Percentiles rank a stretch among this genome's conserved stretches.
Evolutionary conservation across 2,329 filamentous ascomycete species (phyloP).

Genomic region (Apiospora kogelbergensis): DNA sequence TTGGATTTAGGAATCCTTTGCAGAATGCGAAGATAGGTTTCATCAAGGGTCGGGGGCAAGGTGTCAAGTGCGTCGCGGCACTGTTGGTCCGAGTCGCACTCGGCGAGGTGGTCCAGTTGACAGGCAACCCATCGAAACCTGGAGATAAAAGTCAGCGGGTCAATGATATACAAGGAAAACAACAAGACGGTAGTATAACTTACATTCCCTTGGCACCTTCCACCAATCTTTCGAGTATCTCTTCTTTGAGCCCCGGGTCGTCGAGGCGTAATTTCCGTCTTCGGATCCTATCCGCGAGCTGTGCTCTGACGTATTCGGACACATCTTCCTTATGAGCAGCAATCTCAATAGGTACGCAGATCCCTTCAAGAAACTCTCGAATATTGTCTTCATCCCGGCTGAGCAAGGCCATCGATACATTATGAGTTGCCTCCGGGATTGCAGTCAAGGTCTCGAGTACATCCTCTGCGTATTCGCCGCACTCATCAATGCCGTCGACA

Average conservation of each 20-base stretch:
- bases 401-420: constrained; percentile 17
- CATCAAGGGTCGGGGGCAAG: neutral
- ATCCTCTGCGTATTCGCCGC: constrained; percentile 13
- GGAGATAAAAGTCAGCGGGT: neutral
- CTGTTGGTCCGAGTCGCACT: neutral
- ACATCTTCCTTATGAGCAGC: constrained; percentile 23
- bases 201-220: constrained; percentile 20
- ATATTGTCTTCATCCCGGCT: constrained; percentile 21
- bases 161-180: neutral
- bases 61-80: neutral
- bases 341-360: constrained; percentile 17
- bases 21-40: neutral
- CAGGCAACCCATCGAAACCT: constrained; percentile 20
- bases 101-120: neutral
- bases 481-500: constrained; percentile 23
- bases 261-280: constrained; percentile 12
- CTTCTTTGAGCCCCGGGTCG: constrained; percentile 15
- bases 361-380: constrained; percentile 9
- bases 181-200: neutral
- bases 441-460: constrained; percentile 12
- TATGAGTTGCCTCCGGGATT: constrained; percentile 13
- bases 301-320: constrained; percentile 18
- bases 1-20: neutral
- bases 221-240: constrained; percentile 16
- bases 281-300: constrained; percentile 18